Evolutionary conservation across 495 filamentous ascomycete genomes (phyloP).

Genomic region (Geopyxis carbonaria): DNA sequence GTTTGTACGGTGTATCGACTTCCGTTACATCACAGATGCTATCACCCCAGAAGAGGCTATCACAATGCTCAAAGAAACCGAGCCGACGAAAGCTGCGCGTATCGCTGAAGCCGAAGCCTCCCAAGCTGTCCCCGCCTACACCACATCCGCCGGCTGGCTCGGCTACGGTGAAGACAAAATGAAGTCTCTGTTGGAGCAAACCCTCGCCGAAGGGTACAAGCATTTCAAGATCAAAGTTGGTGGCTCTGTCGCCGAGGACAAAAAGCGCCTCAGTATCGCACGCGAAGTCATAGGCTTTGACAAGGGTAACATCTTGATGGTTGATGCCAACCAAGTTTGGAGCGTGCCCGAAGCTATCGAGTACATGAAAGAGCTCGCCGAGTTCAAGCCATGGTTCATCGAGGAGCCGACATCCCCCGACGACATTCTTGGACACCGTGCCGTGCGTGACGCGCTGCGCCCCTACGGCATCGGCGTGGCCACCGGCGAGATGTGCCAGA

Average conservation of each 20-base stretch:
- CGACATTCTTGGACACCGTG: slow-evolving; percentile 76
- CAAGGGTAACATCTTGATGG: slow-evolving; percentile 74
- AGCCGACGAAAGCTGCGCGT: slow-evolving; percentile 46
- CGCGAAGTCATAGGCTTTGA: slow-evolving; percentile 74
- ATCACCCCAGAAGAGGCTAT: slow-evolving; percentile 73
- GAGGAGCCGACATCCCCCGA: slow-evolving; percentile 93
- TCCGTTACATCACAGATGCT: slow-evolving; percentile 87
- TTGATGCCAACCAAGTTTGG: slow-evolving; percentile 94
- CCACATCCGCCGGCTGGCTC: slow-evolving; percentile 77
- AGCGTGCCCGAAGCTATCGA: slow-evolving; percentile 77
- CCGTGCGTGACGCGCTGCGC: slow-evolving; percentile 59
- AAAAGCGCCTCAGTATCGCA: slow-evolving; percentile 51
- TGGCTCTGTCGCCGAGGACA: slow-evolving; percentile 50
- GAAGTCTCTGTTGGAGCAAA: slow-evolving; percentile 51
- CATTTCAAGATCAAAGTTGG: slow-evolving; percentile 94
- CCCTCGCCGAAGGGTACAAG: slow-evolving; percentile 54
- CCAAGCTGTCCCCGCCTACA: slow-evolving; percentile 74
- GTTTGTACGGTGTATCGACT: slow-evolving; percentile 75
- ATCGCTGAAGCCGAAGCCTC: slow-evolving; percentile 51
- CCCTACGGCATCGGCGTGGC: slow-evolving; percentile 69
- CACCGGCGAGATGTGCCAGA: slow-evolving; percentile 95
- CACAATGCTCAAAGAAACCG: slow-evolving; percentile 43
- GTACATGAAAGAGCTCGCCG: slow-evolving; percentile 66
- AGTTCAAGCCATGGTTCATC: slow-evolving; percentile 92
- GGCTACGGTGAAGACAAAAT: slow-evolving; percentile 83